Evolutionary conservation across 345 rosid species (phyloP), one percentile per base, ranked within the genome.

Genomic region (Lepidium sativum): DNA sequence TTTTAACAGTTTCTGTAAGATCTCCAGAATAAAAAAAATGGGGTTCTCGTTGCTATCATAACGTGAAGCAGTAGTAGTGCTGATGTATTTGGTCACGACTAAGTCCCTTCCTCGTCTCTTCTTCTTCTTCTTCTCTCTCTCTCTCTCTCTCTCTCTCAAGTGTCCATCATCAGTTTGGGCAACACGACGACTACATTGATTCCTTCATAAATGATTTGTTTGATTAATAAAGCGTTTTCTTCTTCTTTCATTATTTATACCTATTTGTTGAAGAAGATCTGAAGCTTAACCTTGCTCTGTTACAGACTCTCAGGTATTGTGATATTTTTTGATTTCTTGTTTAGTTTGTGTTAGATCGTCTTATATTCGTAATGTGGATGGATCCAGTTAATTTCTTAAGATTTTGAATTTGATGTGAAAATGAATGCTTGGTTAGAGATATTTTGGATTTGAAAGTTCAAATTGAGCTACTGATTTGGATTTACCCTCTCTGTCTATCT

Each of bases 81-180:
- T 77, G 29, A 76, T 61, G 69, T 74, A 71, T 68, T 72, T 78
- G 74, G 67, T 75, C 83, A 68, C 83, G 77, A 84, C 83, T 73
- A 37, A 55, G 82, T 80, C 78, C 25, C 69, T 67, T 59, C 54
- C 58, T 51, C 60, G 47, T 71, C 67, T 51, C 66, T 44, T 63
- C 64, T 69, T 39, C 33, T 57, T 33, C 72, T 63, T 0, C 51
- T 49, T 17, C 39, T 16, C 8, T 29, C 12, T 37, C 14, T 48
- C 9, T 5, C 4, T 25, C 54, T 32, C 33, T 50, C 17, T 50
- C 16, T 35, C 25, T 58, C 43, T 47, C 71, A 67, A n/a, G 40
- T 68, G 67, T 15, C 20, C 68, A 53, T 57, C 9, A 65, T 48
- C 39, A 57, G 51, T 51, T 59, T 65, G 76, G 62, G 25, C 35